Evolutionary conservation across 306 rosid genomes (phyloP), one percentile per base, ranked within the genome.

Genomic region (Carpinus viminea): DNA sequence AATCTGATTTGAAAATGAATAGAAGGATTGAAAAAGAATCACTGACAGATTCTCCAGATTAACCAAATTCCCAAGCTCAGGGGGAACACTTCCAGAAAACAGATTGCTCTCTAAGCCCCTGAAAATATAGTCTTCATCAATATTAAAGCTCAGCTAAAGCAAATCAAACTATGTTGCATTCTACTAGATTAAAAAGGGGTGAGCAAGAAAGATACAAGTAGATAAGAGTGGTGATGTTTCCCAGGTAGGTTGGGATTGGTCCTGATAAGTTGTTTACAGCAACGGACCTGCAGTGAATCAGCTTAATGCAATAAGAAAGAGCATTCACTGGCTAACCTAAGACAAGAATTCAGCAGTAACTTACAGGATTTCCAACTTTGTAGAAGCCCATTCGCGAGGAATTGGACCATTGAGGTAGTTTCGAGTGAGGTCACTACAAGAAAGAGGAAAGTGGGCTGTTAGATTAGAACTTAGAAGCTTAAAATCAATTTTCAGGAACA

Each of bases 21-120:
- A 7, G 4, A n/a, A 54, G 1, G 17, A 28, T 0, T 5, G 41
- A 38, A 5, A 17, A 38, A 55, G 45, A 21, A 18, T 13, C 1
- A 16, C 76, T 75, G 20, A 81, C 84, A 75, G 84, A 31, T 68
- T 59, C 54, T 69, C 2, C 38, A 75, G 36, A 76, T 59, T 57
- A 20, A 57, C 48, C 66, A 75, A 12, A 0, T 75, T 48, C 17
- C 80, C 84, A 62, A 73, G 56, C 20, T 16, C 56, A 52, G 0
- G 18, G 5, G 56, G 56, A 52, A 52, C 20, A 4, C 0, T 13
- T 52, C 20, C 56, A 16, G 56, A 52, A 16, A 79, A 51, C 20
- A 38, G 1, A 64, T 79, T 79, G 55, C 15, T 73, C 57, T 62
- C 73, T 11, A 79, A 41, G 65, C 2, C 45, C 76, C 84, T 84